Base-by-base conservation (phyloP, 768 basidiomycete genomes). In the Paxillus rubicundulus region DNA sequence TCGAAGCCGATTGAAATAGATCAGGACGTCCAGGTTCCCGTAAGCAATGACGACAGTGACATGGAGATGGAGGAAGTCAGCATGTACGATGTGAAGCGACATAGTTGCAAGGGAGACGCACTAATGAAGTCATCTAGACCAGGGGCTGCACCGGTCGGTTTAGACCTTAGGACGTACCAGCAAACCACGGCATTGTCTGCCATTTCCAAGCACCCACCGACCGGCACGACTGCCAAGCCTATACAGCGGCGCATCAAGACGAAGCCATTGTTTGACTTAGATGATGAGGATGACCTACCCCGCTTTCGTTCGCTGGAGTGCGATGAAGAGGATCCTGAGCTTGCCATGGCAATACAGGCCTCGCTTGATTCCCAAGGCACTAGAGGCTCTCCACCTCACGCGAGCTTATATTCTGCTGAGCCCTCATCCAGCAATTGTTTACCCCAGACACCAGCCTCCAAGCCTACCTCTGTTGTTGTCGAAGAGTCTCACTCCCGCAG, bases 1-100 rank as follows among this genome's bases (percentile, higher is more conserved):
- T 78, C 83, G 45, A 92, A 91, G 58, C 95, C 95, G 5, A 98
- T 98, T 52, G 80, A 85, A 49, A 81, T 98, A 50, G 92, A 95
- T 61, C 79, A 80, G 37, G 82, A 86, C n/a, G 69, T 74, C 14
- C 66, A 71, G 32, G 69, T 51, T 34, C 58, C 58, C 34, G 61
- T 68, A 21, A 66, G 73, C 9, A 73, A 74, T 54, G 59, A 52
- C 48, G 76, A 72, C 12, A 77, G 73, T 57, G 81, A 82, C 49
- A 74, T 70, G 60, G 90, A 86, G 52, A 94, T 91, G 89, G 92
- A 93, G 63, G 87, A 92, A 66, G 82, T 91, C 20, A 60, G 67
- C 48, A 84, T 89, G 90, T 88, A 71, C 52, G 84, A 58, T 45
- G 24, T 17, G 28, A 32, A 17, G 14, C 44, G 20, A 48, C 24